These are phyloP conservation scores for Fusarium keratoplasticum DNA, from an alignment of 2,329 filamentous ascomycete genomes.

Conservation along the genomic window DNA sequence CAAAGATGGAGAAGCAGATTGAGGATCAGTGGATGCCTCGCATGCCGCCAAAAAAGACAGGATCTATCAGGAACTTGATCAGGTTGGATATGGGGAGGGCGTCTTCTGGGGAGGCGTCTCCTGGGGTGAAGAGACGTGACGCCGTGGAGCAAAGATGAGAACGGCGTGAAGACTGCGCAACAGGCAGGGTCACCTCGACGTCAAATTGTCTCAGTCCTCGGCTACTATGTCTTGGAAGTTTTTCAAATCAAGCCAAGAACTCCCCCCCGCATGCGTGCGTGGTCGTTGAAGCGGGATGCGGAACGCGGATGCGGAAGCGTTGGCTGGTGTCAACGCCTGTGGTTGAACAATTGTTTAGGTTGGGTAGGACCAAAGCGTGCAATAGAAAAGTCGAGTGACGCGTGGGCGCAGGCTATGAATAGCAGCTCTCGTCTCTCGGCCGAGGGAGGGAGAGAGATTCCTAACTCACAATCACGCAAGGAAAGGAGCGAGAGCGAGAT, in stretches of 20 bases:
- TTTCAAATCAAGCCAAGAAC: conserved; percentile 25
- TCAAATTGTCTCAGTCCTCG: conserved; percentile 41
- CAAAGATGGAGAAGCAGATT: conserved; percentile 9
- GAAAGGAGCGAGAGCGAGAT: conserved; percentile 14
- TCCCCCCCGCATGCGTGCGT: conserved; percentile 37
- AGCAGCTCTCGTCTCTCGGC: conserved; percentile 5
- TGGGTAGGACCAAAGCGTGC: conserved; percentile 26
- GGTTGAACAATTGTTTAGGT: conserved; percentile 19
- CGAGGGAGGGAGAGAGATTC: conserved; percentile 15
- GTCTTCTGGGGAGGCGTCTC: conserved; percentile 22
- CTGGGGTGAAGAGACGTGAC: conserved; percentile 1
- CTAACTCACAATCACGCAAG: conserved; percentile 36
- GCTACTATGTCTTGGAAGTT: conserved; percentile 38
- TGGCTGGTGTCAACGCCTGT: conserved; percentile 13
- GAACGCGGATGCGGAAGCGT: conserved; percentile 18
- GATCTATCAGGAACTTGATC: conserved; percentile 16
- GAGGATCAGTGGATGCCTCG: conserved; percentile 27
- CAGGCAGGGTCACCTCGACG: conserved; percentile 30
- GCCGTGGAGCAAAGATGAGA: conserved; percentile 14
- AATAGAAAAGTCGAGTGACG: conserved; percentile 16
- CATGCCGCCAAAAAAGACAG: conserved; percentile 34
- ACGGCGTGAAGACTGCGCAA: conserved; percentile 16
- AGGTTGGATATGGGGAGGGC: conserved; percentile 20
- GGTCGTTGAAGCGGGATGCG: conserved; percentile 19
- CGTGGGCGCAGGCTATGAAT: conserved; percentile 14